These are phyloP conservation scores for Trichocomaceae sp. DNA, from an alignment of 2,329 filamentous ascomycete genomes.

Conservation along the genomic window DNA sequence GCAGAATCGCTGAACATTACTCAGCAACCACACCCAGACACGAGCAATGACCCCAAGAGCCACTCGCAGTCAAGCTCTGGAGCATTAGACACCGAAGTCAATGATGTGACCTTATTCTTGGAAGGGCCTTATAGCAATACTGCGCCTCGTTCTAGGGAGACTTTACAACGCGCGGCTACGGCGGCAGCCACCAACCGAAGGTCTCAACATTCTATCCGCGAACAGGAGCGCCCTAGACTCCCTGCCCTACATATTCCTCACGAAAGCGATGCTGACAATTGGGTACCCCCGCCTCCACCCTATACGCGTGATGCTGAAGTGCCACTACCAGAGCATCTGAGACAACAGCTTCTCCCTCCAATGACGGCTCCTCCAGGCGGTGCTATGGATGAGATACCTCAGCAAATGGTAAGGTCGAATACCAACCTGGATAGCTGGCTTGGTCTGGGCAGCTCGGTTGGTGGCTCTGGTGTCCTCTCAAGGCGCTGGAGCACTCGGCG, in stretches of 20 bases:
- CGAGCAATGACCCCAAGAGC: constrained; percentile 18
- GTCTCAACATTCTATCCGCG: constrained; percentile 40
- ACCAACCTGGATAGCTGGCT: constrained; percentile 13
- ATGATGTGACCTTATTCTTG: constrained; percentile 49
- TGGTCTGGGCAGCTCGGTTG: not conserved
- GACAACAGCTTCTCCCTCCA: constrained; percentile 27
- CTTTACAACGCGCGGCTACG: constrained; percentile 63
- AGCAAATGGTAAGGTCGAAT: constrained; percentile 18
- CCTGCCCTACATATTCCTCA: constrained; percentile 68
- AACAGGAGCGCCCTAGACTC: constrained; percentile 14
- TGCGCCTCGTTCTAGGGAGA: constrained; percentile 62
- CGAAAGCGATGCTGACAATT: constrained; percentile 82
- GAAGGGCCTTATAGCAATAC: constrained; percentile 69
- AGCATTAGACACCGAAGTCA: constrained; percentile 14
- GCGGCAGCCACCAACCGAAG: constrained; percentile 65
- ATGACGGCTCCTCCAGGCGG: constrained; percentile 18
- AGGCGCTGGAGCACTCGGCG: constrained; percentile 12
- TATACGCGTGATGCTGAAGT: constrained; percentile 45
- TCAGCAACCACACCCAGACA: constrained; percentile 22
- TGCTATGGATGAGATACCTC: constrained; percentile 10
- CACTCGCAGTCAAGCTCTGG: constrained; percentile 23
- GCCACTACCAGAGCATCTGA: constrained; percentile 34
- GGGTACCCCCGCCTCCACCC: constrained; percentile 77
- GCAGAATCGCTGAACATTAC: constrained; percentile 16
- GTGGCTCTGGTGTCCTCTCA: constrained; percentile 2